Evolutionary conservation across 176 grass and related monocot genomes (phyloP).

Genomic region (Eleusine indica): DNA sequence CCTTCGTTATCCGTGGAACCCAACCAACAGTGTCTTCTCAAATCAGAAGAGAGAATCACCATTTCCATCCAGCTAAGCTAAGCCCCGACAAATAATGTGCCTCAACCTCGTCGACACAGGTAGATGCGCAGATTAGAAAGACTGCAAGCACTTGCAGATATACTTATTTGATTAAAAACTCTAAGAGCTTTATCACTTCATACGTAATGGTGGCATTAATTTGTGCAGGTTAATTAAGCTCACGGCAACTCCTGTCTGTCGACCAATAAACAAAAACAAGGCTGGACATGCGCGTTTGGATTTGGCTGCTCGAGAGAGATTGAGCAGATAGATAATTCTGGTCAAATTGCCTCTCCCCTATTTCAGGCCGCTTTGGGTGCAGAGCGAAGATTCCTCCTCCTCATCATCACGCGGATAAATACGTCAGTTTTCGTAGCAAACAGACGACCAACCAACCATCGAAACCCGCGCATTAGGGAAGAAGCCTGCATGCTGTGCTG

Average conservation of each 20-base stretch:
- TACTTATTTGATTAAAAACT: background rate
- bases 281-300: background rate
- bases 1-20: background rate
- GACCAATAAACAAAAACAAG: background rate
- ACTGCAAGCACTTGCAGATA: background rate
- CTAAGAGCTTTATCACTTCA: no score
- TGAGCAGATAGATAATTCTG: background rate
- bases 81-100: no score
- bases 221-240: background rate
- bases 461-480: background rate
- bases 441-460: background rate
- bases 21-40: background rate
- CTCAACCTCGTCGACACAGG: no score
- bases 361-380: slow-evolving; percentile 10
- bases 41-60: no score
- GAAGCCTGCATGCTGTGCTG: background rate
- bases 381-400: background rate
- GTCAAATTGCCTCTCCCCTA: slow-evolving; percentile 32
- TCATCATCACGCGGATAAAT: background rate
- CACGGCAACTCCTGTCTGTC: background rate
- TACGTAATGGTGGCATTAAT: background rate
- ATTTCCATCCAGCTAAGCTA: no score
- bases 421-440: slow-evolving; percentile 17
- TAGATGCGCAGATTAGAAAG: background rate
- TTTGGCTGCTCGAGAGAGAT: slow-evolving; percentile 31